Evolutionary conservation across 2,329 filamentous ascomycete genomes (phyloP).

Genomic region (Alternaria arborescens): DNA sequence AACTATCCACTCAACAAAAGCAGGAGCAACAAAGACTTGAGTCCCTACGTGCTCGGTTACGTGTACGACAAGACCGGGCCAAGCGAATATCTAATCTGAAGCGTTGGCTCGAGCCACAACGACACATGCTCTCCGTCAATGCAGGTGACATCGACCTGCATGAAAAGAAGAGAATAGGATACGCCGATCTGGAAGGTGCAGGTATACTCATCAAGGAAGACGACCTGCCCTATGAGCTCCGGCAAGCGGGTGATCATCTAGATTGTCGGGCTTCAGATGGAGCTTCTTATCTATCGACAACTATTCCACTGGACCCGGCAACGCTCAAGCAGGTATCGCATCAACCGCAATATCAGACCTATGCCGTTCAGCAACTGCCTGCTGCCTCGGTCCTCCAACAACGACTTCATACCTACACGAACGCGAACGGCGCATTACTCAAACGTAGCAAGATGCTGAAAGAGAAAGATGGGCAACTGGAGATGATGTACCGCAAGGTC

Average conservation of each 20-base stretch:
- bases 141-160: slow-evolving; percentile 53
- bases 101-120: slow-evolving; percentile 75
- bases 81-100: slow-evolving; percentile 81
- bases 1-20: slow-evolving; percentile 79
- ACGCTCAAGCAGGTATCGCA: slow-evolving; percentile 41
- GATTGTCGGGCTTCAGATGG: slow-evolving; percentile 43
- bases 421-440: slow-evolving; percentile 72
- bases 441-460: slow-evolving; percentile 75
- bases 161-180: slow-evolving; percentile 55
- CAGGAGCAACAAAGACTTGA: slow-evolving; percentile 80
- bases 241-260: slow-evolving; percentile 42
- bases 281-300: slow-evolving; percentile 39
- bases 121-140: slow-evolving; percentile 59
- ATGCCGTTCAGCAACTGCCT: slow-evolving; percentile 28
- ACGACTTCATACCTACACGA: slow-evolving; percentile 73
- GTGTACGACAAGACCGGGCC: slow-evolving; percentile 69
- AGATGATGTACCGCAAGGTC: slow-evolving; percentile 86
- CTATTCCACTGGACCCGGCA: slow-evolving; percentile 32
- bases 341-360: slow-evolving; percentile 22
- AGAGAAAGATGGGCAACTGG: slow-evolving; percentile 81
- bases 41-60: slow-evolving; percentile 70
- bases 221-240: slow-evolving; percentile 40
- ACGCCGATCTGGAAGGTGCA: slow-evolving; percentile 55
- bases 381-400: slow-evolving; percentile 63
- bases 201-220: slow-evolving; percentile 38